These are phyloP conservation scores for Nakazawaea pomicola DNA, from an alignment of 805 yeast genomes.

Conservation along the genomic window DNA sequence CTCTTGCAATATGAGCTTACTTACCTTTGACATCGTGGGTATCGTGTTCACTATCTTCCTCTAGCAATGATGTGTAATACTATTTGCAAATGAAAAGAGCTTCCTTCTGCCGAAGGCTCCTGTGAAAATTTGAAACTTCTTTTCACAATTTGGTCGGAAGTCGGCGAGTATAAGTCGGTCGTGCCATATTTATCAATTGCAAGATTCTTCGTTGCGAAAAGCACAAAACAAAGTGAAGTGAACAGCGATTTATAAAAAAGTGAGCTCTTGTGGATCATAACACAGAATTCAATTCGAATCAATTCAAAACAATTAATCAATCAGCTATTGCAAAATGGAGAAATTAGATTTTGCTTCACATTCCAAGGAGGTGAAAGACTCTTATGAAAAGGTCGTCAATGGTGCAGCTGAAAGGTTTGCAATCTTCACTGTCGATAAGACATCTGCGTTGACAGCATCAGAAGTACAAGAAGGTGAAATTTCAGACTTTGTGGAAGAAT, in stretches of 20 bases:
- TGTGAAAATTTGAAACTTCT: no score
- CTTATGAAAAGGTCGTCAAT: conserved; percentile 74
- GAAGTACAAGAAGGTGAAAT: conserved; percentile 61
- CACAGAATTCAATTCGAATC: no score
- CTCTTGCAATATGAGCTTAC: background rate
- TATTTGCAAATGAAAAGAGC: no score
- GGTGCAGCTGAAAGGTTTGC: conserved; percentile 71
- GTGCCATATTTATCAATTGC: no score
- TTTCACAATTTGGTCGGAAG: background rate
- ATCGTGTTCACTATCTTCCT: no score
- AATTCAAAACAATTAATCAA: background rate
- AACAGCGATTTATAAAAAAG: no score
- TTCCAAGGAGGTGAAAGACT: conserved; percentile 67
- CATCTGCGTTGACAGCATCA: conserved; percentile 41
- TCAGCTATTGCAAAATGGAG: conserved; percentile 35
- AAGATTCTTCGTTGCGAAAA: no score
- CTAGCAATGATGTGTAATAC: no score
- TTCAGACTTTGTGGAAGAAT: conserved; percentile 71
- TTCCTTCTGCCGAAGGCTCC: no score
- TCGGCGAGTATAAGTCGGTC: background rate
- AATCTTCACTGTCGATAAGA: conserved; percentile 69
- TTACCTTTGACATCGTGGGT: conserved; percentile 3
- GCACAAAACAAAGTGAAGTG: no score
- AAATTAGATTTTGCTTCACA: conserved; percentile 58
- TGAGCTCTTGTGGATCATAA: no score